A percentile compares a stretch with the other conserved stretches of the same genome.
Conservation (phyloP, 305 asterid species). For the Solanum aculeatissimum region DNA sequence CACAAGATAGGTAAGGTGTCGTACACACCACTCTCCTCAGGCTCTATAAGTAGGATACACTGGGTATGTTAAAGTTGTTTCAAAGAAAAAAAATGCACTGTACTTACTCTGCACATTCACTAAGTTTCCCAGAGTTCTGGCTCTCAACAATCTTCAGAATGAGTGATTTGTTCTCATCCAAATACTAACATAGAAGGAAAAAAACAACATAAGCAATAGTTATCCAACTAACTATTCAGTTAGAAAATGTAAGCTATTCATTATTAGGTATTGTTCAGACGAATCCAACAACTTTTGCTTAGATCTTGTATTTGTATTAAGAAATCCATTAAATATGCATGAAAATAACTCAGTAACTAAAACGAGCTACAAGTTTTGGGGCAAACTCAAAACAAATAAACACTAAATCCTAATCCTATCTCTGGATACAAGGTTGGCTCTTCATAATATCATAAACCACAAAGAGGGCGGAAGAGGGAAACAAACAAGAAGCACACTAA, state of each 20-base stretch:
- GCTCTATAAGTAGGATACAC: neutral
- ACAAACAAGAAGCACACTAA: neutral
- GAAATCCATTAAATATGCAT: neutral
- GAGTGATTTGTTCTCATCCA: conserved; percentile 92
- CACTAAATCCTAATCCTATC: too few relatives aligned
- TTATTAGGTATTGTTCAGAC: neutral
- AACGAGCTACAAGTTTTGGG: neutral
- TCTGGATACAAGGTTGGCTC: neutral
- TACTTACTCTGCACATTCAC: conserved; percentile 89
- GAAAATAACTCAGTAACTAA: neutral
- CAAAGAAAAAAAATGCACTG: neutral
- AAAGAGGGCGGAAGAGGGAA: neutral
- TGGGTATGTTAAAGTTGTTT: neutral
- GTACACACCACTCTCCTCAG: neutral
- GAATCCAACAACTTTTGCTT: neutral
- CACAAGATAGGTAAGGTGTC: neutral
- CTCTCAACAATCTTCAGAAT: conserved; percentile 93
- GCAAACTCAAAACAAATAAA: neutral
- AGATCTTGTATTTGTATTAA: neutral
- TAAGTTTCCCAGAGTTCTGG: conserved; percentile 81
- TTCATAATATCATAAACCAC: neutral
- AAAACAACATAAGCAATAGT: neutral
- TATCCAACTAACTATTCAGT: neutral
- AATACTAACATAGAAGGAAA: conserved; percentile 34
- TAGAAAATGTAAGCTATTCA: neutral